Conservation (phyloP, 2,329 filamentous ascomycete genomes). For the Sporothrix globosa region DNA sequence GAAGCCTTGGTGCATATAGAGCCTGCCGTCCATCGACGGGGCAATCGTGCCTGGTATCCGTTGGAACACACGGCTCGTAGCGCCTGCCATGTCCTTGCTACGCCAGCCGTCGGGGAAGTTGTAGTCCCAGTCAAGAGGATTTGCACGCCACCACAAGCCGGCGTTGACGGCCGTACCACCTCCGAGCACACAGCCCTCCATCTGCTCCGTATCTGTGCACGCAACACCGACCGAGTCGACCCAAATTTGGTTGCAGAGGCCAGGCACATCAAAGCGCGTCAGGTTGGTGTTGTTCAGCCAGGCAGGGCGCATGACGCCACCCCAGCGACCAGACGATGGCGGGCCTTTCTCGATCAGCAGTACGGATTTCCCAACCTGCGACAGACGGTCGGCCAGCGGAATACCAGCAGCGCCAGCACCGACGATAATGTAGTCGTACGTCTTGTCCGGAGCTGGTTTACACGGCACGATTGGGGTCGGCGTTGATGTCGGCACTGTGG, state of each 20-base stretch:
- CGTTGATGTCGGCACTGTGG: conserved; percentile 46
- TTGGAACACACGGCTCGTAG: conserved; percentile 65
- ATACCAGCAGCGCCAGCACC: conserved; percentile 65
- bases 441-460: conserved; percentile 18
- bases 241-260: conserved; percentile 72
- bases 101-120: conserved; percentile 76
- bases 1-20: conserved; percentile 70
- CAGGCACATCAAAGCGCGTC: conserved; percentile 72
- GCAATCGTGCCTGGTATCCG: conserved; percentile 71
- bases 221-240: conserved; percentile 64
- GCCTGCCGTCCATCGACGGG: conserved; percentile 67
- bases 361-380: conserved; percentile 66
- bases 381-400: conserved; percentile 63
- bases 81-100: conserved; percentile 60
- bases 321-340: conserved; percentile 65
- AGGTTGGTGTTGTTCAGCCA: conserved; percentile 66
- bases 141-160: conserved; percentile 69
- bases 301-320: conserved; percentile 60
- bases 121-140: conserved; percentile 68
- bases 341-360: conserved; percentile 65
- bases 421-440: conserved; percentile 66
- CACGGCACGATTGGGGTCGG: conserved; percentile 46
- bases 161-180: conserved; percentile 70
- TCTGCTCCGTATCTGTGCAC: conserved; percentile 64
- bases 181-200: conserved; percentile 72